Base-by-base conservation (phyloP, 495 filamentous ascomycete species). In the Penicillium bovifimosum region DNA sequence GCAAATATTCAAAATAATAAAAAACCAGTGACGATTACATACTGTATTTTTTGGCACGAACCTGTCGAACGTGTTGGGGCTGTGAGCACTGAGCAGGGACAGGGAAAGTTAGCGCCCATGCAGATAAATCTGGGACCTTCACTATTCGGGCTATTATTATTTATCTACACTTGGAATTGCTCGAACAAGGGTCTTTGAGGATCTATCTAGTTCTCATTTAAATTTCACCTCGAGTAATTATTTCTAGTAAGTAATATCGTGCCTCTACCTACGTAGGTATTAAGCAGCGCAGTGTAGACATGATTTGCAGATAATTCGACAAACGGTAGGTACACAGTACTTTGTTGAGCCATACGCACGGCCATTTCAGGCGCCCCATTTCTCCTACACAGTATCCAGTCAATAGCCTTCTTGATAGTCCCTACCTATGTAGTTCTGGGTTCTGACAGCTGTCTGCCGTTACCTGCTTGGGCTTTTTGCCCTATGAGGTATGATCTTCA, bases 321-420 rank as follows among this genome's bases (percentile, higher is more conserved):
- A 42, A 11, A 14, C 13, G 14, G 3, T 26, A 41, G n/a, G 24
- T 28, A 42, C 41, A 42, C 20, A 1, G 18, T 11, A 43, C 13
- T 17, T 43, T 4, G 10, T 24, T 10, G 29, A 13, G 29, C 26
- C 26, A 35, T 48, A 24, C 38, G 46, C 46, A 18, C 34, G 38
- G 32, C 32, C 47, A 34, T 46, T 27, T 56, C 41, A 56, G 53
- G 53, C 53, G 46, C 38, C 53, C 53, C 18, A 7, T 24, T 11
- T 35, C 14, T 35, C 7, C 18, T n/a, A 28, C 16, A 26, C 20
- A 2, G 44, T 38, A 28, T 26, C 33, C 20, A 2, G 44, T 38
- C 50, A 39, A 49, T 40, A 55, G 40, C 34, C 34, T 36, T 7
- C 9, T 34, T 13, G 9, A 5, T 9, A 34, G 32, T 34, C 13